Evolutionary conservation across 1,284 basidiomycete species (phyloP), one percentile per base, ranked within the genome.

Genomic region (Ceratobasidium sp.): DNA sequence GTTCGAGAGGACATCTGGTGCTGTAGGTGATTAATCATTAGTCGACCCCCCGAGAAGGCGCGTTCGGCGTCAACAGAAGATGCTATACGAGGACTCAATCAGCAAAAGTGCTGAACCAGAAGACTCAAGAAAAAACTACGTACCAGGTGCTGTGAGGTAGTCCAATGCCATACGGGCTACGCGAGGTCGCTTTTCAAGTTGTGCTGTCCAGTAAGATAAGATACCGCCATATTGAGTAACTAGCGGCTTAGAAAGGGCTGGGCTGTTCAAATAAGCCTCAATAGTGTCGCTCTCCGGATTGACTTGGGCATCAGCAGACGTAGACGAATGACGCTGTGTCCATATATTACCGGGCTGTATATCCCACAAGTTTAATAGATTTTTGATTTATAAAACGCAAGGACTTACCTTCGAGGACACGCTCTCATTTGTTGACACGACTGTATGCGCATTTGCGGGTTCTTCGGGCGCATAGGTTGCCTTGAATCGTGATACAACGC

Each of bases 1-100:
- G 38, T 41, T 35, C 35, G 21, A 44, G 58, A 23, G 6, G 58
- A 61, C 58, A 61, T 61, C n/a, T 61, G 58, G 26, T 61, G 58
- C n/a, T 61, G 58, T 43, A 61, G 14, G 26, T 43, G 38, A 44
- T 61, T 61, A 18, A 61, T 41, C 58, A 61, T 61, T 18, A 61
- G 21, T 21, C 58, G 32, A 16, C 58, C 58, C 13, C 58, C 21
- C 7, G 58, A 61, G 38, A 61, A 43, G 13, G 38, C 32, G 6
- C 35, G 58, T 44, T 61, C 58, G 13, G 35, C 58, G 58, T 61
- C 58, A 14, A 61, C 58, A 7, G 58, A 61, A 14, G 58, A 43
- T 52, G 50, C 50, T 52, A 28, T 13, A 21, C 4, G 4, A 26
- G 2, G 5, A 52, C 2, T 52, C 4, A 23, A 23, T 52, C 23